Evolutionary conservation across 495 filamentous ascomycete genomes (phyloP), one percentile per base, ranked within the genome.

Genomic region (Staphylotrichum tortipilum): DNA sequence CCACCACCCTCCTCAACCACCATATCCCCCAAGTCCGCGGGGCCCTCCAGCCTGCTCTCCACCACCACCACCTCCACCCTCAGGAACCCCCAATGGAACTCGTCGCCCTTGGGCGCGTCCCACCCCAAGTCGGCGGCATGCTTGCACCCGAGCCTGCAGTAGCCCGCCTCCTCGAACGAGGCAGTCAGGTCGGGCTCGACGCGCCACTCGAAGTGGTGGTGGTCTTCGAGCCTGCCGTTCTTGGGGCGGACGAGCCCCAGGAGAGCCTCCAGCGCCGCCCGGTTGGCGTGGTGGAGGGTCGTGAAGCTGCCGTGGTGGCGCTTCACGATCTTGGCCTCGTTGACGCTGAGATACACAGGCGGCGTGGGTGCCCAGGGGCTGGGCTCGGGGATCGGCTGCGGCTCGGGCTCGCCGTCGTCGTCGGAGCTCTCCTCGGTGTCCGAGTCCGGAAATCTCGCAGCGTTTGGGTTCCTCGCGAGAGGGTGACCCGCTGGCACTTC

Each of bases 11-110:
- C 51, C 31, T 48, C 53, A 26, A 54, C 47, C 26, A 59, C 47
- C 44, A 62, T 48, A 26, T 55, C 59, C 4, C 53, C 50, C 18
- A 60, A 18, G 28, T 64, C 52, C 15, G 52, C 37, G 14, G 56
- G 53, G 5, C 61, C 56, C 23, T 42, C 8, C 0, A 64, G 11
- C 30, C 56, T 36, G 6, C 33, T 24, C 30, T 47, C 36, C 11
- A 36, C 3, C 3, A 60, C 56, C 28, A 35, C 7, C 1, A 64
- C 56, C 10, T n/a, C 18, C 12, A 64, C 8, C 5, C 35, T 21
- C 12, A 35, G 23, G 23, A 64, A 64, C 5, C n/a, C 30, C 59
- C 59, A 64, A 8, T 35, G 44, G 28, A 15, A 52, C 12, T 7
- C n/a, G 3, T 6, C 0, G 3, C 11, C 47, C 0, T 8, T 4